A percentile compares a stretch with the other conserved stretches of the same genome.
These are phyloP conservation scores for Xylaria sp. DNA, from an alignment of 2,329 filamentous ascomycete genomes.

Conservation along the genomic window DNA sequence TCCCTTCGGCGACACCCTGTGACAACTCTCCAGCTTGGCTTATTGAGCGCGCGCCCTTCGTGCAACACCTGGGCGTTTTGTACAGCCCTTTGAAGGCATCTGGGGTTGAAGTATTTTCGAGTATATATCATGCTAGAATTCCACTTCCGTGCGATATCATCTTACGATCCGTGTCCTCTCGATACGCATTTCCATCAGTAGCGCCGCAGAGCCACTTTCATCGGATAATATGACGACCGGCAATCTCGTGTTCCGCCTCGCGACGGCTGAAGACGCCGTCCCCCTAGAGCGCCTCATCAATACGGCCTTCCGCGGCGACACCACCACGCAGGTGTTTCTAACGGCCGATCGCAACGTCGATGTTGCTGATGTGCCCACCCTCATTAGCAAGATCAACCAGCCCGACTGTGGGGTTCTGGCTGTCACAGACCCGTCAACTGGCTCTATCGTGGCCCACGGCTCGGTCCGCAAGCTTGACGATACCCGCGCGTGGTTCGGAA, in stretches of 20 bases:
- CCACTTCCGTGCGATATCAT: not conserved
- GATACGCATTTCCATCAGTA: not conserved
- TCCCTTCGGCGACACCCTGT: not conserved
- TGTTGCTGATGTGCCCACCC: conserved; percentile 21
- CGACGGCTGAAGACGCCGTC: conserved; percentile 39
- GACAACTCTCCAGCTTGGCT: not conserved
- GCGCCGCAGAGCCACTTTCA: not conserved
- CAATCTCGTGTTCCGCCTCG: conserved; percentile 38
- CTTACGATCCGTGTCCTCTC: not conserved
- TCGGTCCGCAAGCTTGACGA: conserved; percentile 52
- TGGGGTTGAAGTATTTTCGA: not conserved
- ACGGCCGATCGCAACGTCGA: conserved; percentile 25
- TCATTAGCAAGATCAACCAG: conserved; percentile 37
- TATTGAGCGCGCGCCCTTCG: conserved; percentile 29
- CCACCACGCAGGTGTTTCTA: conserved; percentile 38
- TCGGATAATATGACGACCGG: conserved; percentile 11
- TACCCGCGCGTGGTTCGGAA: conserved; percentile 56
- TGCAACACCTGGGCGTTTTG: conserved; percentile 19
- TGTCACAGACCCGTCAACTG: conserved; percentile 46
- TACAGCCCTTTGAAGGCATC: not conserved
- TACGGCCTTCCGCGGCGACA: conserved; percentile 38
- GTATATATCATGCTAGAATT: conserved; percentile 10
- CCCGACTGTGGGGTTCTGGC: conserved; percentile 47
- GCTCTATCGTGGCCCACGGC: conserved; percentile 56
- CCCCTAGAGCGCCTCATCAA: conserved; percentile 39